phyloP scores from a whole-genome alignment of 2,329 filamentous ascomycete species.

The Xylariaceae sp. region DNA sequence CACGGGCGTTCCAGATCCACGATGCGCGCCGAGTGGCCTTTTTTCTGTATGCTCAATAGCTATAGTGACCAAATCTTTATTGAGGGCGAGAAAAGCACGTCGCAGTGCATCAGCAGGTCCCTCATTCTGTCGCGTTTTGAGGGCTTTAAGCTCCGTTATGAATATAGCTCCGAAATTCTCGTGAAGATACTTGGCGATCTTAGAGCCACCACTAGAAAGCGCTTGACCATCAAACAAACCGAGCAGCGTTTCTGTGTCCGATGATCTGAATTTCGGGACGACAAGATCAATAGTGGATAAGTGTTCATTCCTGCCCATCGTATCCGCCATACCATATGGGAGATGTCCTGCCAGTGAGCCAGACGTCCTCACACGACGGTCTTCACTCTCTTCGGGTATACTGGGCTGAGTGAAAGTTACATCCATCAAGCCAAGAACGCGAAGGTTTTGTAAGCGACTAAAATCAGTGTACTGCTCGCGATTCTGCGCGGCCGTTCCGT shows the following conservation, averaged over 20 bases:
- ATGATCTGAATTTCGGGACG: slow-evolving; percentile 87
- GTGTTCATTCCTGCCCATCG: slow-evolving; percentile 89
- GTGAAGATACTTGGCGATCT: slow-evolving; percentile 94
- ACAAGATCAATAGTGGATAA: slow-evolving; percentile 95
- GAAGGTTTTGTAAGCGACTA: slow-evolving; percentile 78
- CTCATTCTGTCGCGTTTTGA: slow-evolving; percentile 72
- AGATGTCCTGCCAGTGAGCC: slow-evolving; percentile 90
- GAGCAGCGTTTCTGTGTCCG: slow-evolving; percentile 86
- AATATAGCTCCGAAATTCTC: slow-evolving; percentile 93
- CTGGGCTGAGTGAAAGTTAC: slow-evolving; percentile 93
- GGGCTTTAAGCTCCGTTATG: slow-evolving; percentile 75
- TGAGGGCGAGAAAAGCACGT: slow-evolving; percentile 84
- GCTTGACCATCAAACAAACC: slow-evolving; percentile 96
- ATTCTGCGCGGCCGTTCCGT: slow-evolving; percentile 59
- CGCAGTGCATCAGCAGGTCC: slow-evolving; percentile 82
- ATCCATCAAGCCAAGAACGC: slow-evolving; percentile 94
- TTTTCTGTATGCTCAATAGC: slow-evolving; percentile 83
- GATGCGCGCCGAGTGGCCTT: slow-evolving; percentile 68
- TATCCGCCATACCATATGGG: slow-evolving; percentile 97
- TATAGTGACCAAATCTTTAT: slow-evolving; percentile 90
- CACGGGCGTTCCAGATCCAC: slow-evolving; percentile 73
- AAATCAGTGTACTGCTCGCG: slow-evolving; percentile 86
- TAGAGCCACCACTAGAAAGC: slow-evolving; percentile 87
- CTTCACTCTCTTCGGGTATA: slow-evolving; percentile 93
- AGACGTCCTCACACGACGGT: slow-evolving; percentile 93